Evolutionary conservation across 2,329 filamentous ascomycete genomes (phyloP).

Genomic region (Myriosclerotinia curreyana): DNA sequence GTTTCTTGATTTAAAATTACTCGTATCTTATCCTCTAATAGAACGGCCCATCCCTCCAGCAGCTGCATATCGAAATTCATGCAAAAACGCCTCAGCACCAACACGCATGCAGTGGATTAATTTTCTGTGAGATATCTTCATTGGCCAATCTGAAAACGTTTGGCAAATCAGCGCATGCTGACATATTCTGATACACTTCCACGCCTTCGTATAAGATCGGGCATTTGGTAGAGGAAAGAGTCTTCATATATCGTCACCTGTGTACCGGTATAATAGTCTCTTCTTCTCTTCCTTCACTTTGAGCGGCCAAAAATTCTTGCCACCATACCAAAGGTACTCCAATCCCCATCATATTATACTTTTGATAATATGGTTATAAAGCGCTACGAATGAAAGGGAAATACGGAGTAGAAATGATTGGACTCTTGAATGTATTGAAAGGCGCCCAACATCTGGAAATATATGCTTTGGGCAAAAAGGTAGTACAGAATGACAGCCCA

Average conservation of each 20-base stretch:
- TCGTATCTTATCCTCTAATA: constrained; percentile 17
- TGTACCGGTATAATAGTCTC: not conserved
- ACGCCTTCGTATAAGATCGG: constrained; percentile 12
- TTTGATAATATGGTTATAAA: not conserved
- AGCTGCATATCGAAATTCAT: constrained; percentile 31
- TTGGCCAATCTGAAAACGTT: constrained; percentile 26
- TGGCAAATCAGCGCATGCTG: constrained; percentile 28
- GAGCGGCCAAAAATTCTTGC: not conserved
- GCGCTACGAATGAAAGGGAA: not conserved
- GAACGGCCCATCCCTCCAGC: constrained; percentile 3
- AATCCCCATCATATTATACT: not conserved
- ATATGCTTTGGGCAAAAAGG: constrained; percentile 4
- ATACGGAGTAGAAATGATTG: not conserved
- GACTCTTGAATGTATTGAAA: not conserved
- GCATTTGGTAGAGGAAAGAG: constrained; percentile 17
- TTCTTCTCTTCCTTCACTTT: not conserved
- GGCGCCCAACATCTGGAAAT: constrained; percentile 5
- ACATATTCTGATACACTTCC: constrained; percentile 14
- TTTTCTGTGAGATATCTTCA: constrained; percentile 20
- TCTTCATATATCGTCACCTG: not conserved
- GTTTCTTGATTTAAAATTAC: constrained; percentile 3
- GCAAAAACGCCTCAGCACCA: constrained; percentile 24
- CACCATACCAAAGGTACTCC: not conserved
- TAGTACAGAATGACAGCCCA: constrained; percentile 7
- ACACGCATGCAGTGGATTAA: constrained; percentile 25